Base-by-base conservation (phyloP, 768 basidiomycete species). In the Lentinula guzmanii region DNA sequence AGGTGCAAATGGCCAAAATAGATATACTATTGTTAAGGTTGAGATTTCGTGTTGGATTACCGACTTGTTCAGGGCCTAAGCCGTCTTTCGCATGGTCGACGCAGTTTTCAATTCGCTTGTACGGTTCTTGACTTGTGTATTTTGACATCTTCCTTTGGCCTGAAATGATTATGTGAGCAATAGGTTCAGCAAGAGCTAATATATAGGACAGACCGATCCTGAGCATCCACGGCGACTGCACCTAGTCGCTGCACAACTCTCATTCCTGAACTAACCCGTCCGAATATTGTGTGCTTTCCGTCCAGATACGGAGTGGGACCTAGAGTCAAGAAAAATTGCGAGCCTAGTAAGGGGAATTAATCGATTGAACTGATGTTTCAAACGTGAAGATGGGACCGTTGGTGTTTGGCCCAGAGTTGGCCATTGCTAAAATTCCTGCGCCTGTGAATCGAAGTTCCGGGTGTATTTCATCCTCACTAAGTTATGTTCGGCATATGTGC, bases 331-430 rank as follows among this genome's bases (percentile, higher is more conserved):
- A 98, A 97, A 77, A 98, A 98, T 72, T 98, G 96, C 16, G 93
- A 96, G 21, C 95, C 76, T 86, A 84, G 75, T 87, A 89, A 68
- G 88, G 86, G 3, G 11, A 15, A 84, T 86, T 9, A 85, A 85
- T 82, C 58, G 58, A n/a, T 6, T n/a, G 64, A 70, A 70, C 67
- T 70, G 71, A 11, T 34, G 21, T 41, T 37, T 15, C 15, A 13
- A 18, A 24, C 45, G 43, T 59, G 56, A 48, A 41, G 45, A 42
- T 34, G 34, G 59, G 52, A 85, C 92, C 89, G 68, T 93, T 94
- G 28, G 89, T 90, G 70, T 93, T 92, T n/a, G 91, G 91, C 10
- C 95, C 95, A 50, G 95, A 93, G 75, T 99, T 99, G 39, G 97
- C 97, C 92, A 94, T 93, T 33, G 59, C 59, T 43, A 60, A 39